Conservation (phyloP, 805 yeast species). For the Lipomyces sp. region DNA sequence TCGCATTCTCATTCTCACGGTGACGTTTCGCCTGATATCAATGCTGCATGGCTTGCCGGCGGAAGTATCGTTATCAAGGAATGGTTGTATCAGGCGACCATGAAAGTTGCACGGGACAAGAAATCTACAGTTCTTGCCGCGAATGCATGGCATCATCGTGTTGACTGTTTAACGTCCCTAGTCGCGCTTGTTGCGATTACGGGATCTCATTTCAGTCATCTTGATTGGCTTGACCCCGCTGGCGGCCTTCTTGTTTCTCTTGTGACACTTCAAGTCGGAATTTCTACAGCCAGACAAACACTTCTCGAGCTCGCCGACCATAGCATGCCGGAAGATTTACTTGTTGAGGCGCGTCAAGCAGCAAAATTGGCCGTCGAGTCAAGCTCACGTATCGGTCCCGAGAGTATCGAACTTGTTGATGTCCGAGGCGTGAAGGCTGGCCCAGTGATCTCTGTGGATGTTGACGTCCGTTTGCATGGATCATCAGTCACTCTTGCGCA, state of each 20-base stretch:
- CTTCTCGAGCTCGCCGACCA: constrained; percentile 75
- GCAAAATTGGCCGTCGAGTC: constrained; percentile 1
- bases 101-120: constrained; percentile 69
- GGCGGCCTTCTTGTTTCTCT: constrained; percentile 87
- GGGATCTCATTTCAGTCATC: constrained; percentile 71
- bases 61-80: constrained; percentile 86
- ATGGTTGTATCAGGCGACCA: constrained; percentile 79
- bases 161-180: constrained; percentile 85
- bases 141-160: constrained; percentile 98
- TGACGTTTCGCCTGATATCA: constrained; percentile 58
- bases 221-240: constrained; percentile 83
- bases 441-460: constrained; percentile 20
- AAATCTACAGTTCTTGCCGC: constrained; percentile 90
- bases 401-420: constrained; percentile 8
- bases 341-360: constrained; percentile 7
- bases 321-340: constrained; percentile 16
- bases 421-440: constrained; percentile 25
- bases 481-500: constrained; percentile 4
- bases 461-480: constrained; percentile 16
- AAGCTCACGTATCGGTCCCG: background rate
- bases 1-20: constrained; percentile 45
- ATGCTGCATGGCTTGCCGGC: constrained; percentile 95
- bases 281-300: constrained; percentile 65
- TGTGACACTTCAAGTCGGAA: constrained; percentile 80
- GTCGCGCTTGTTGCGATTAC: constrained; percentile 88